phyloP scores from a whole-genome alignment of 108 stramenopile genomes.

The Skeletonema grethae region DNA sequence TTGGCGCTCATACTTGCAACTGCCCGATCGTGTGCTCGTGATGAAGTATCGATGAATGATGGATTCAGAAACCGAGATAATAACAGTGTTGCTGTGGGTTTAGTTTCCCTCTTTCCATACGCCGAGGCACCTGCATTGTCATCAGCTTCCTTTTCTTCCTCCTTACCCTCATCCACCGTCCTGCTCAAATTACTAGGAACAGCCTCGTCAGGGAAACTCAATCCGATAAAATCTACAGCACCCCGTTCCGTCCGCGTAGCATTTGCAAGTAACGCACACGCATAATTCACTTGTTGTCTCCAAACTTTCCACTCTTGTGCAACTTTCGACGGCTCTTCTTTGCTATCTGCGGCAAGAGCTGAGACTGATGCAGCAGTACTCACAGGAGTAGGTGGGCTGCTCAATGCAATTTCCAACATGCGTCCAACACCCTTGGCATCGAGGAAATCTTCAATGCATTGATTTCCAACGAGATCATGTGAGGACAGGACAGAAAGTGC shows the following conservation, averaged over 20 bases:
- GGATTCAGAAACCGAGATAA: slow-evolving; percentile 61
- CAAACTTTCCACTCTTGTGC: slow-evolving; percentile 23
- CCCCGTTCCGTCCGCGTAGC: slow-evolving; percentile 74
- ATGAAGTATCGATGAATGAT: slow-evolving; percentile 32
- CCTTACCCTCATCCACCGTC: slow-evolving; percentile 23
- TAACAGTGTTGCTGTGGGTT: slow-evolving; percentile 70
- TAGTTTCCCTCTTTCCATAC: slow-evolving; percentile 27
- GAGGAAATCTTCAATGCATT: slow-evolving; percentile 59
- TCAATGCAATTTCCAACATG: slow-evolving; percentile 69
- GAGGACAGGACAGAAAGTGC: slow-evolving; percentile 20
- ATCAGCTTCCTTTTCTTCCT: slow-evolving; percentile 23
- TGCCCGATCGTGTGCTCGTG: slow-evolving; percentile 17
- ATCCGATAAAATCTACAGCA: slow-evolving; percentile 73
- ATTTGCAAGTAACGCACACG: slow-evolving; percentile 79
- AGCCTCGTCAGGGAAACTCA: slow-evolving; percentile 74
- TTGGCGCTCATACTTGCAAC: slow-evolving; percentile 10
- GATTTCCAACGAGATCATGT: slow-evolving; percentile 43
- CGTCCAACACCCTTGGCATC: slow-evolving; percentile 54
- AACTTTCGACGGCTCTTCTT: slow-evolving; percentile 4
- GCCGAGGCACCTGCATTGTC: background rate
- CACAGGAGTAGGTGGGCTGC: slow-evolving; percentile 17
- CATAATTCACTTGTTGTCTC: slow-evolving; percentile 63
- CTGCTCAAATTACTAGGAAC: slow-evolving; percentile 31
- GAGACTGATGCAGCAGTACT: slow-evolving; percentile 3
- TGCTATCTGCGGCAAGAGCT: background rate